Evolutionary conservation across 495 filamentous ascomycete genomes (phyloP).

Genomic region (Penicillium macrosclerotiorum): DNA sequence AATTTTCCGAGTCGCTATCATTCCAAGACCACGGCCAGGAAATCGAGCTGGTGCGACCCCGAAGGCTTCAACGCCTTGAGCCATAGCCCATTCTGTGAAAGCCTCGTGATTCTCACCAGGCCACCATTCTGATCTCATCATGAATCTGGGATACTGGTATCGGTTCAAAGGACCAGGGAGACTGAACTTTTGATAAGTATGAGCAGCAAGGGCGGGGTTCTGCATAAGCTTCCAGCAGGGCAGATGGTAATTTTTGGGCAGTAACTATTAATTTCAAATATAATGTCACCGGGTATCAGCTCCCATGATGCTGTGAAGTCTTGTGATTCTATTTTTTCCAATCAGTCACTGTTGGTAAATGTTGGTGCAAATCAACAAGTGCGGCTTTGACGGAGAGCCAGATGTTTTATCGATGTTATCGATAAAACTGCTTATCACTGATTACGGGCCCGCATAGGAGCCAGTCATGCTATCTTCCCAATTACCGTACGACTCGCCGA

Average conservation of each 20-base stretch:
- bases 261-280: neutral
- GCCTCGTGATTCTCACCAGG: slow-evolving; percentile 47
- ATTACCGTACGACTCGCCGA: slow-evolving; percentile 29
- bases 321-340: neutral
- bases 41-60: slow-evolving; percentile 60
- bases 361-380: slow-evolving; percentile 2
- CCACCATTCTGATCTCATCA: slow-evolving; percentile 35
- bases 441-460: slow-evolving; percentile 20
- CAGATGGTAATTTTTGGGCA: neutral
- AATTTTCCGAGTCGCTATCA: slow-evolving; percentile 64
- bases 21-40: slow-evolving; percentile 68
- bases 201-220: slow-evolving; percentile 1
- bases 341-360: neutral
- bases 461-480: slow-evolving; percentile 22
- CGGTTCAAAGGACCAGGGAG: neutral
- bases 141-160: neutral
- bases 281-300: neutral
- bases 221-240: neutral
- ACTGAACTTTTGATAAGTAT: slow-evolving; percentile 1
- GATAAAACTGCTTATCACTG: slow-evolving; percentile 18
- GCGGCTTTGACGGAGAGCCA: slow-evolving; percentile 1
- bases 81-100: slow-evolving; percentile 62
- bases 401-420: slow-evolving; percentile 23
- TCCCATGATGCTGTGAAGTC: neutral
- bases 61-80: slow-evolving; percentile 55